Evolutionary conservation across 2,329 filamentous ascomycete species (phyloP).

Genomic region (Zymoseptoria crescenta): DNA sequence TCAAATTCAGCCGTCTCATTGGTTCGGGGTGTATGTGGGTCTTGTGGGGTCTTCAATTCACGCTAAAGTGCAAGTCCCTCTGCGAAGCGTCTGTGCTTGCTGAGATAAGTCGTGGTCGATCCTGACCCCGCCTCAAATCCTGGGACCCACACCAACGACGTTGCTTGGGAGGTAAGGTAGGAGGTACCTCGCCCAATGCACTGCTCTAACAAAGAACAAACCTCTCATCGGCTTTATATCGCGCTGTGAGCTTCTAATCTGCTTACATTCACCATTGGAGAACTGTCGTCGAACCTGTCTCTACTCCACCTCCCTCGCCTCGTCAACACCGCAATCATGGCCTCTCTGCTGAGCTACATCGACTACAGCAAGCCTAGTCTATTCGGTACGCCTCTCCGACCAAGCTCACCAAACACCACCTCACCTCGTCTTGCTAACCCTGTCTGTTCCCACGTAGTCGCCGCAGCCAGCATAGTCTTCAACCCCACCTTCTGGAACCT

Average conservation of each 20-base stretch:
- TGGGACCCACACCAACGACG: too few species aligned
- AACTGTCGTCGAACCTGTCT: not conserved
- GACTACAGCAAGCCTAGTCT: constrained; percentile 39
- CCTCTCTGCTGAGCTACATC: constrained; percentile 33
- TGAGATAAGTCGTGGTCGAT: too few species aligned
- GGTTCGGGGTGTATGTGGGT: too few species aligned
- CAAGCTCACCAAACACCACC: constrained; percentile 1
- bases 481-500: constrained; percentile 99
- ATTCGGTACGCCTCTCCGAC: constrained; percentile 32
- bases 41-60: too few species aligned
- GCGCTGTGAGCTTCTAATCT: not conserved
- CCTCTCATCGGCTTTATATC: not conserved
- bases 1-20: too few species aligned
- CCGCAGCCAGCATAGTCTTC: constrained; percentile 65
- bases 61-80: too few species aligned
- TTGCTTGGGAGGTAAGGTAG: not conserved
- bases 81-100: too few species aligned
- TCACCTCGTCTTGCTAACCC: constrained; percentile 1
- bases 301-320: not conserved
- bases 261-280: not conserved
- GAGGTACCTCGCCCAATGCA: not conserved
- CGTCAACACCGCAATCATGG: constrained; percentile 12
- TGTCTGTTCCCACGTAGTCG: constrained; percentile 10
- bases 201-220: not conserved
- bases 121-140: not conserved